Evolutionary conservation across 192 early-diverging fungal genomes (phyloP).

Genomic region (Mortierella antarctica): DNA sequence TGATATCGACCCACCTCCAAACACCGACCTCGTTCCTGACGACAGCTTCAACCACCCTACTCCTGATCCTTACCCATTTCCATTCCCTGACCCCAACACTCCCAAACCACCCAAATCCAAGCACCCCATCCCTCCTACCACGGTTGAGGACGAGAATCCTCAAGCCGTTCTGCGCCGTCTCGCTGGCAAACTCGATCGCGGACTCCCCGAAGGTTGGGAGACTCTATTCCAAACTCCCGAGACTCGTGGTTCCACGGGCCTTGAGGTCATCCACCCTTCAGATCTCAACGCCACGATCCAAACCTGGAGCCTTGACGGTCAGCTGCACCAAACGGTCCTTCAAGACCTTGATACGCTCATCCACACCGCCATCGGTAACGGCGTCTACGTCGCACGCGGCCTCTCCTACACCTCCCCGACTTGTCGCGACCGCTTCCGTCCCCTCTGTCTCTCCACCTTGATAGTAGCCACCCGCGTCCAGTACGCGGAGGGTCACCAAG

Average conservation of each 20-base stretch:
- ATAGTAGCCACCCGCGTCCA: constrained; percentile 2
- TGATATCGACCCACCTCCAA: too few species aligned
- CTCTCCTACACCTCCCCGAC: constrained; percentile 2
- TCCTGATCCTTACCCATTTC: too few species aligned
- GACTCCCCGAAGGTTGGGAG: constrained; percentile 25
- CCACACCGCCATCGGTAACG: background rate
- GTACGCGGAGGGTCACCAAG: too few species aligned
- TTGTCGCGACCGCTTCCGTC: constrained; percentile 2
- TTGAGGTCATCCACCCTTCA: constrained; percentile 6
- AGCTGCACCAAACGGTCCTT: background rate
- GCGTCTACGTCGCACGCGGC: constrained; percentile 12
- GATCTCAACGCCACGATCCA: constrained; percentile 3
- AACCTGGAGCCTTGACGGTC: constrained; percentile 12
- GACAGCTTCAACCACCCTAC: too few species aligned
- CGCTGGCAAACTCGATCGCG: constrained; percentile 12
- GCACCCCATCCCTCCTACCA: too few species aligned
- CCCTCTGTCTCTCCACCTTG: constrained; percentile 16
- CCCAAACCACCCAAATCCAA: too few species aligned
- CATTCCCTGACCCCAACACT: too few species aligned
- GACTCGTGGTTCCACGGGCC: constrained; percentile 7
- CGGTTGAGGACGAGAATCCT: too few species aligned
- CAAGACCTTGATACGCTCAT: constrained; percentile 11
- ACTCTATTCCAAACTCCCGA: constrained; percentile 12
- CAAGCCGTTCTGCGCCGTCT: background rate
- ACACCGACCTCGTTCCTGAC: too few species aligned